A percentile compares a stretch with the other conserved stretches of the same genome.
phyloP scores from a whole-genome alignment of 1,284 basidiomycete species.

The Tetrapyrgos nigripes region DNA sequence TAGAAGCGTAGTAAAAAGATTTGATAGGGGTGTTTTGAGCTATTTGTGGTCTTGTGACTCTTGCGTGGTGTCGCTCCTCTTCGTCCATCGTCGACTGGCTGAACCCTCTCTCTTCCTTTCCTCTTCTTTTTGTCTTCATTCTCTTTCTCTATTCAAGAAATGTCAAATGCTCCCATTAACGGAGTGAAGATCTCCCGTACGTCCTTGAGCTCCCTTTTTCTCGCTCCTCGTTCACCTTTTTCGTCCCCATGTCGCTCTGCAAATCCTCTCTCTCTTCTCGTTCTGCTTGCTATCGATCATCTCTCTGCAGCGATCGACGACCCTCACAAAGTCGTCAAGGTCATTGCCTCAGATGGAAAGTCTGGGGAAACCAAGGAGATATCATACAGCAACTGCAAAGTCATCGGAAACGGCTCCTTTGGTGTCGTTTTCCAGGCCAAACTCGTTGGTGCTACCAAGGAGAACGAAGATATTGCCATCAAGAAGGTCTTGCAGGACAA shows the following conservation, averaged over 20 bases:
- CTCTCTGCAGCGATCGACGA: conserved; percentile 80
- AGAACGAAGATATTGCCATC: conserved; percentile 93
- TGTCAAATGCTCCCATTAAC: conserved; percentile 87
- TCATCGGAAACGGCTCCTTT: conserved; percentile 98
- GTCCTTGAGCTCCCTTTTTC: conserved; percentile 43
- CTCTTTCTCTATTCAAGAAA: conserved; percentile 33
- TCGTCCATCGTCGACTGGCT: neutral
- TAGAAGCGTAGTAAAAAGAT: too few species aligned
- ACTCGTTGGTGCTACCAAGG: conserved; percentile 66
- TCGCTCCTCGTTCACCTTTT: conserved; percentile 39
- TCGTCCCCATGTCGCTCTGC: conserved; percentile 14
- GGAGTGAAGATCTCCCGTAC: conserved; percentile 90
- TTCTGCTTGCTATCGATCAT: conserved; percentile 25
- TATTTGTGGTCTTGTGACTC: neutral
- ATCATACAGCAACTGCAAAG: conserved; percentile 97
- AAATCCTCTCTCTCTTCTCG: conserved; percentile 16
- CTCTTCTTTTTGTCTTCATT: conserved; percentile 14
- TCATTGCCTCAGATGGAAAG: conserved; percentile 95
- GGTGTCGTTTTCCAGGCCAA: conserved; percentile 96
- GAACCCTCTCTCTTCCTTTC: neutral
- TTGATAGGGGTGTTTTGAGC: neutral
- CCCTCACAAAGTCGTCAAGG: conserved; percentile 93
- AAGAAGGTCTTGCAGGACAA: conserved; percentile 99
- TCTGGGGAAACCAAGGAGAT: conserved; percentile 89
- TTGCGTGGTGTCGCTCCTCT: neutral